Conservation (phyloP, 192 early-diverging fungal species). For the Backusella mclennaniae region DNA sequence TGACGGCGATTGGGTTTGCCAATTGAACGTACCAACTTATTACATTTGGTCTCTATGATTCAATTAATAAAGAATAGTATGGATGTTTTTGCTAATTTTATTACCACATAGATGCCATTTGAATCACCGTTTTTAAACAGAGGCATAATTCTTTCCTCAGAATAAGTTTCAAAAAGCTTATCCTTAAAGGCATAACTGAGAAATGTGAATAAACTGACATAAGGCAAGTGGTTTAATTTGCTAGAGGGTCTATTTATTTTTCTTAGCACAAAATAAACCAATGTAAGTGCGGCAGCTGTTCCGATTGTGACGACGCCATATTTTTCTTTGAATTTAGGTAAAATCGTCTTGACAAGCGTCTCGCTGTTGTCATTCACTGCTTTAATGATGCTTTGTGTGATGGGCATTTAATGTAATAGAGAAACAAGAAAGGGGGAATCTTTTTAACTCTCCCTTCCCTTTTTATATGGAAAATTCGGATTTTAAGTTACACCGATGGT, state of each 20-base stretch:
- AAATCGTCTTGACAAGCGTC: neutral
- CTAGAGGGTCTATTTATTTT: neutral
- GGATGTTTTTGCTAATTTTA: too few species aligned
- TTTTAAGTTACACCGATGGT: neutral
- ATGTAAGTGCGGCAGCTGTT: neutral
- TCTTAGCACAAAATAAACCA: neutral
- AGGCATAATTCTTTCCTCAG: neutral
- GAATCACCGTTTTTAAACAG: neutral
- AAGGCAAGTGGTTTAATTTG: neutral
- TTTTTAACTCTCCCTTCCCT: neutral
- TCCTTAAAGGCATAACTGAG: neutral
- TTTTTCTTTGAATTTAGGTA: neutral
- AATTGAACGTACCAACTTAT: neutral
- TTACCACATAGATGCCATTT: neutral
- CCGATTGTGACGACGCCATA: neutral
- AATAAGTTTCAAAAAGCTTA: neutral
- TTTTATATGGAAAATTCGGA: neutral
- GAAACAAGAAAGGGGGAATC: neutral
- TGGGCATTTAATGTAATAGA: neutral
- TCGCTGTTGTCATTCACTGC: neutral
- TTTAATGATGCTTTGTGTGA: neutral
- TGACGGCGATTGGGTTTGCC: slow-evolving; percentile 7
- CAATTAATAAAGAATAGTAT: too few species aligned
- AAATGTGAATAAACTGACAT: neutral
- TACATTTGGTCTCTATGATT: neutral